phyloP scores from a whole-genome alignment of 352 stramenopile genomes.

The Phytopythium montanum region DNA sequence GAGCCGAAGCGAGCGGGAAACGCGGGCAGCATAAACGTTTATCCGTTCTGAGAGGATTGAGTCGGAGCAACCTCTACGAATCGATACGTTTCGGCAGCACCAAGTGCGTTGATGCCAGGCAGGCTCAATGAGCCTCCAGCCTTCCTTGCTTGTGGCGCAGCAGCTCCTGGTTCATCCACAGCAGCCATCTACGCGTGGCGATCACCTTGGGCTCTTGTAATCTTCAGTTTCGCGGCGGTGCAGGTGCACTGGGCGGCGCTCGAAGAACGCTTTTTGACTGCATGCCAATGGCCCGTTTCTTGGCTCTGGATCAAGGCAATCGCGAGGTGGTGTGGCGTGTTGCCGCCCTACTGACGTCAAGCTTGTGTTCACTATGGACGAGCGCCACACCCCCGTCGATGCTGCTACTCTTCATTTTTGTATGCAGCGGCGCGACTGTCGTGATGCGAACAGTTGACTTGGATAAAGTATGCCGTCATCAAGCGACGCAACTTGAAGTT shows the following conservation, averaged over 20 bases:
- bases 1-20: neutral
- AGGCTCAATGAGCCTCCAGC: neutral
- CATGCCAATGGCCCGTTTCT: neutral
- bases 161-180: neutral
- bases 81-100: neutral
- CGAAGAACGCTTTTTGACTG: neutral
- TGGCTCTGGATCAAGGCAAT: neutral
- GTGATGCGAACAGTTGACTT: neutral
- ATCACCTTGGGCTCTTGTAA: neutral
- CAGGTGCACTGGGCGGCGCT: neutral
- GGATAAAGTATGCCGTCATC: slow-evolving; percentile 2
- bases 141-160: neutral
- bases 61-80: neutral
- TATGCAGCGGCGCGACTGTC: neutral
- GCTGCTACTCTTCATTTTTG: neutral
- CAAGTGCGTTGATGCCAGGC: neutral
- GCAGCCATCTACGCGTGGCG: neutral
- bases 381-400: neutral
- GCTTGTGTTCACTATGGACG: neutral
- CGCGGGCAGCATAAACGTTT: neutral
- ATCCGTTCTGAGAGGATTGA: slow-evolving; percentile 1
- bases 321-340: neutral
- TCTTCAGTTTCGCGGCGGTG: neutral
- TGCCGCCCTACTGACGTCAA: neutral
- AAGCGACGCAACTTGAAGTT: slow-evolving; percentile 11